Percentiles rank a stretch among this genome's conserved stretches.
Evolutionary conservation across 306 rosid species (phyloP).

Genomic region (Chamaecrista fasciculata): DNA sequence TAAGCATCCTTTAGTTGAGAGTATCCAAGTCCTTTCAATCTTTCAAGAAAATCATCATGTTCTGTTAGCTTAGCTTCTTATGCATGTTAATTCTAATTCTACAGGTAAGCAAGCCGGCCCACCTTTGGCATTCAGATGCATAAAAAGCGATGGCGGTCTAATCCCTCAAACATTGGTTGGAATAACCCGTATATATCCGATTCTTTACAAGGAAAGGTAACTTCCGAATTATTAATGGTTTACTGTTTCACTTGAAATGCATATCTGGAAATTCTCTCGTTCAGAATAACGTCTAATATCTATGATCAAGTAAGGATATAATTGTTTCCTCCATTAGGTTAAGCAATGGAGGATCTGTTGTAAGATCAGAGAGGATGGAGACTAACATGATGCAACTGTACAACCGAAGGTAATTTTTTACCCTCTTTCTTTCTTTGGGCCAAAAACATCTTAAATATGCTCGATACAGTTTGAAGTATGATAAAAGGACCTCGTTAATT

Average conservation of each 20-base stretch:
- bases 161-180: slow-evolving; percentile 84
- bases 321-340: slow-evolving; percentile 48
- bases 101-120: slow-evolving; percentile 65
- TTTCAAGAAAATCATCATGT: slow-evolving; percentile 13
- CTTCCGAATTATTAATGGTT: slow-evolving; percentile 9
- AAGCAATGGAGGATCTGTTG: slow-evolving; percentile 63
- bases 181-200: slow-evolving; percentile 75
- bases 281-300: slow-evolving; percentile 19
- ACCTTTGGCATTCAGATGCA: slow-evolving; percentile 84
- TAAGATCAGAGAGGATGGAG: slow-evolving; percentile 87
- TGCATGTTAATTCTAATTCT: slow-evolving; percentile 24
- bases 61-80: slow-evolving; percentile 28
- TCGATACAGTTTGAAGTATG: slow-evolving; percentile 7
- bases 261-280: background rate
- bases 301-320: slow-evolving; percentile 18
- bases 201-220: slow-evolving; percentile 85
- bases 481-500: background rate
- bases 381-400: slow-evolving; percentile 47
- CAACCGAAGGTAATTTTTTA: slow-evolving; percentile 63
- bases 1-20: slow-evolving; percentile 39
- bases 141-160: slow-evolving; percentile 73
- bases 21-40: slow-evolving; percentile 23
- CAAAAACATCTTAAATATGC: background rate
- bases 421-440: no score
- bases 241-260: slow-evolving; percentile 22